A percentile compares a stretch with the other conserved stretches of the same genome.
Evolutionary conservation across 2,329 filamentous ascomycete species (phyloP).

Genomic region (Magnaporthales sp.): DNA sequence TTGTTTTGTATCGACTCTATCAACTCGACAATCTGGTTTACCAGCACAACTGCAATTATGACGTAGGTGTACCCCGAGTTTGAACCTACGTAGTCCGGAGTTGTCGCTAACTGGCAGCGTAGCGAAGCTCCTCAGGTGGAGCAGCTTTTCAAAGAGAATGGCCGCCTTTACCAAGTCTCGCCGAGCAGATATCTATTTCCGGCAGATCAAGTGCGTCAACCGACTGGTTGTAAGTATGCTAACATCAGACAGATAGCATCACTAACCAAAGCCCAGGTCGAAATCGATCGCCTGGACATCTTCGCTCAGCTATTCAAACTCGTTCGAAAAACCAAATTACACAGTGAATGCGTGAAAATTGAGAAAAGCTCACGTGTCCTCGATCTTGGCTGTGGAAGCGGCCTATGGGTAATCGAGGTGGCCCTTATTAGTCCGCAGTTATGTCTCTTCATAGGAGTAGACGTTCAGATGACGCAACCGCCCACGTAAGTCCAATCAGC

Average conservation of each 20-base stretch:
- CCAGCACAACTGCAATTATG: too few relatives aligned
- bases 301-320: not conserved
- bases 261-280: not conserved
- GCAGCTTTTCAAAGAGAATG: too few relatives aligned
- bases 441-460: slow-evolving; percentile 23
- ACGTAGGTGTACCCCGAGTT: too few relatives aligned
- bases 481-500: too few relatives aligned
- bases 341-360: not conserved
- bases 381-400: slow-evolving; percentile 4
- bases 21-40: too few relatives aligned
- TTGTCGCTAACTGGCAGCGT: too few relatives aligned
- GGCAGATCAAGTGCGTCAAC: not conserved
- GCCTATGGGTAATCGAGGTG: not conserved
- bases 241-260: too few relatives aligned
- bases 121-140: too few relatives aligned
- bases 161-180: not conserved
- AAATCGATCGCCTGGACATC: not conserved
- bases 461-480: slow-evolving; percentile 56
- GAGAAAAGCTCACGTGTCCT: not conserved
- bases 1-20: too few relatives aligned
- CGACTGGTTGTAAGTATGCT: too few relatives aligned
- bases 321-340: not conserved
- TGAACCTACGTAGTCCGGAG: too few relatives aligned
- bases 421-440: not conserved
- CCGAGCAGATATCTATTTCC: not conserved